Evolutionary conservation across 202 grass and related monocot species (phyloP).

Genomic region (Eragrostis tef): DNA sequence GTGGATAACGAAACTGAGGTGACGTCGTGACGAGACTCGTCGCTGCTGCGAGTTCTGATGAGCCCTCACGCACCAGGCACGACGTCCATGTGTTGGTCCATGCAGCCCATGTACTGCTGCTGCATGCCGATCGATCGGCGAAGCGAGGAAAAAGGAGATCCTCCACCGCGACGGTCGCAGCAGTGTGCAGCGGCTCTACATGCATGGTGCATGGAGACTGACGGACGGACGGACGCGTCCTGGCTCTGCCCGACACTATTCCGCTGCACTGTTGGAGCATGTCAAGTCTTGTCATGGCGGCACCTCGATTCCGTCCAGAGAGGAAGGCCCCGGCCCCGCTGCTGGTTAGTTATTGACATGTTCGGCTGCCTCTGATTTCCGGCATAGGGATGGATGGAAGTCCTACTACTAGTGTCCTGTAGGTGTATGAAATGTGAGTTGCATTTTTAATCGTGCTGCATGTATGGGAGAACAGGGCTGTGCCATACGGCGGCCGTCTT

Average conservation of each 20-base stretch:
- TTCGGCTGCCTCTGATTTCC: not conserved
- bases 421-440: no score
- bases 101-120: constrained; percentile 45
- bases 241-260: not conserved
- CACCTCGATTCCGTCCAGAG: not conserved
- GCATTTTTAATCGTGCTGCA: no score
- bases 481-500: not conserved
- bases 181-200: not conserved
- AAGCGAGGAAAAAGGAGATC: not conserved
- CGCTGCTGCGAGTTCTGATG: not conserved
- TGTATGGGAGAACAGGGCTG: not conserved
- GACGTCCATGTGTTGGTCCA: constrained; percentile 29
- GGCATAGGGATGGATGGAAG: not conserved
- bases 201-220: not conserved
- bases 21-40: constrained; percentile 17
- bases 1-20: not conserved
- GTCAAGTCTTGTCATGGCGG: constrained; percentile 40
- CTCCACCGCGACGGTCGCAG: not conserved
- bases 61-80: not conserved
- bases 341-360: constrained; percentile 45
- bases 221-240: not conserved
- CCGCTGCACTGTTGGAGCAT: constrained; percentile 2
- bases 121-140: not conserved
- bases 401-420: no score
- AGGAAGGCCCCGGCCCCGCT: not conserved